Conservation (phyloP, 2,329 filamentous ascomycete species). For the Penicillium janthinellum region DNA sequence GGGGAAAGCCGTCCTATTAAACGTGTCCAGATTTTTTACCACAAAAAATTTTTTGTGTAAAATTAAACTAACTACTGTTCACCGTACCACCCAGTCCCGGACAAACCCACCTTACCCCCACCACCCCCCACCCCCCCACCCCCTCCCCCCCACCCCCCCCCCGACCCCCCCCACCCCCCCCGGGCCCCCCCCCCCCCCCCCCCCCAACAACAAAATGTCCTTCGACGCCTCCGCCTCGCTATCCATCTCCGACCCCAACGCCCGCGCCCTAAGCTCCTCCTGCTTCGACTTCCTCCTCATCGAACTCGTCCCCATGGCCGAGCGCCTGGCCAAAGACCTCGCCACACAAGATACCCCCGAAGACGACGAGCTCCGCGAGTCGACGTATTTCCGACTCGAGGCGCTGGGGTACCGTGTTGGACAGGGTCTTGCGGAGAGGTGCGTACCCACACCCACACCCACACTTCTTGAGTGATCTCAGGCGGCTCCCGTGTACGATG, state of each 20-base stretch:
- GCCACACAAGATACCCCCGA: conserved; percentile 34
- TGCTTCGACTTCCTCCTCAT: conserved; percentile 94
- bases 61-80: too few species aligned
- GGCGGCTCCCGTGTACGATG: background rate
- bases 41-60: too few species aligned
- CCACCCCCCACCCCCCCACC: too few species aligned
- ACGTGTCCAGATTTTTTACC: too few species aligned
- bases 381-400: conserved; percentile 82
- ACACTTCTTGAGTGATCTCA: background rate
- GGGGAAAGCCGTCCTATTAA: too few species aligned
- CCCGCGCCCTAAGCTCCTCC: conserved; percentile 77
- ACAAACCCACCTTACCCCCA: too few species aligned
- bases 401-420: conserved; percentile 87
- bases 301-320: conserved; percentile 92
- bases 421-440: conserved; percentile 89
- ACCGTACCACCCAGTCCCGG: too few species aligned
- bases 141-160: too few species aligned
- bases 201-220: conserved; percentile 69
- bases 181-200: too few species aligned
- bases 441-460: conserved; percentile 4
- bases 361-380: conserved; percentile 77
- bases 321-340: conserved; percentile 77
- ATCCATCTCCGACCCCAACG: conserved; percentile 72
- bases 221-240: conserved; percentile 71
- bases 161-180: too few species aligned